A percentile compares a stretch with the other conserved stretches of the same genome.
Evolutionary conservation across 768 basidiomycete genomes (phyloP).

Genomic region (Phaeotremella fagi): DNA sequence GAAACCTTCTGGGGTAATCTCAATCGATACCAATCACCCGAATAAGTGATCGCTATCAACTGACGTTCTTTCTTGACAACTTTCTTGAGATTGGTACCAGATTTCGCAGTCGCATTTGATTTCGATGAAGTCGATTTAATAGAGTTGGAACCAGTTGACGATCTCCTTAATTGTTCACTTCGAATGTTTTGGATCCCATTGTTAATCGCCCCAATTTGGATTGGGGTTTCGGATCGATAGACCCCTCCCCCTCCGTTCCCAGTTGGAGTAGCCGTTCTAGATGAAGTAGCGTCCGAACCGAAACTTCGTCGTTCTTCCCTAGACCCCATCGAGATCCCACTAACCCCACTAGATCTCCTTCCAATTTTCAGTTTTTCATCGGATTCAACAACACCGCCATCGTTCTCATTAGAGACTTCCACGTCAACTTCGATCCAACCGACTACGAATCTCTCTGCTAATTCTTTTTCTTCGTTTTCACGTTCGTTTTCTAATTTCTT

Average conservation of each 20-base stretch:
- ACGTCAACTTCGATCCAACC: conserved; percentile 41
- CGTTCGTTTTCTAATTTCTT: conserved; percentile 17
- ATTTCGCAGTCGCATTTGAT: neutral
- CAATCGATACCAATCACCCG: conserved; percentile 49
- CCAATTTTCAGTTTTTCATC: neutral
- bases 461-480: conserved; percentile 20
- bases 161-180: neutral
- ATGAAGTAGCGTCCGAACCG: conserved; percentile 21
- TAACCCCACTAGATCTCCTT: neutral
- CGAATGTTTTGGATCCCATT: neutral
- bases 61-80: conserved; percentile 23
- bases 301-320: conserved; percentile 33
- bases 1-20: conserved; percentile 38
- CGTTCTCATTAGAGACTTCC: conserved; percentile 5
- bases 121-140: neutral
- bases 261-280: conserved; percentile 24
- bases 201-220: neutral
- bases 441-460: conserved; percentile 42
- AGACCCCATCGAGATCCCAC: conserved; percentile 14
- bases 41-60: conserved; percentile 46
- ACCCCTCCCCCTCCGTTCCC: neutral
- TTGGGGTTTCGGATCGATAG: neutral
- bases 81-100: neutral
- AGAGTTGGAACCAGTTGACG: neutral
- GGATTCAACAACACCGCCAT: neutral